Evolutionary conservation across 2,329 filamentous ascomycete species (phyloP), one percentile per base, ranked within the genome.

Genomic region (Tolypocladium nubicola): DNA sequence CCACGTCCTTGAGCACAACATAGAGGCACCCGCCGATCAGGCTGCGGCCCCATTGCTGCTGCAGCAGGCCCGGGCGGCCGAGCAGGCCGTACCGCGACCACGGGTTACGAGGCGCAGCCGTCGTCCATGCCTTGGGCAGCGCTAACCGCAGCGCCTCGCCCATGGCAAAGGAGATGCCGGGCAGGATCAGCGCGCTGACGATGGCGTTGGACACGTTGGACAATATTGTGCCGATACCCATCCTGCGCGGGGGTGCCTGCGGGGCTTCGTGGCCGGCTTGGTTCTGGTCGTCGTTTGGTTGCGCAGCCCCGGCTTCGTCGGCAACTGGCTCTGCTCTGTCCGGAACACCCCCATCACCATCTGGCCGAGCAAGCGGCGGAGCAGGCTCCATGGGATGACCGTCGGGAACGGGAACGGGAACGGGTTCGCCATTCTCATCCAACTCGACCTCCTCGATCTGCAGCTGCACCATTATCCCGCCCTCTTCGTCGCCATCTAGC

Each of bases 11-110:
- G 55, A 96, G 71, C 11, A 96, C 85, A 19, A 97, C 86, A 65
- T 93, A 96, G 23, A 96, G 73, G 68, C 90, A 94, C 0, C 94
- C 94, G 1, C 94, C 94, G 1, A 94, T 80, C 3, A 99, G 77
- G 66, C 89, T 97, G 57, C 94, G 80, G 1, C 91, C 94, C 90
- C 94, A 97, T 58, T 86, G 84, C 63, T 88, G 83, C 67, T 94
- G 89, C 38, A 99, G 71, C 33, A 97, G 76, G 0, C 88, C 86
- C 0, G 82, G 82, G 3, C 80, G 76, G 40, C 76, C 60, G 13
- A 61, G 61, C 19, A 59, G 52, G 3, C 61, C 63, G 11, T 62
- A 58, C 3, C 61, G 58, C 37, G 61, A 57, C 62, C 65, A 70
- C 14, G 62, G 58, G 55, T 59, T 65, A 35, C 63, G 59, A 19